Evolutionary conservation across 345 rosid genomes (phyloP).

Genomic region (Trapa bicornis): DNA sequence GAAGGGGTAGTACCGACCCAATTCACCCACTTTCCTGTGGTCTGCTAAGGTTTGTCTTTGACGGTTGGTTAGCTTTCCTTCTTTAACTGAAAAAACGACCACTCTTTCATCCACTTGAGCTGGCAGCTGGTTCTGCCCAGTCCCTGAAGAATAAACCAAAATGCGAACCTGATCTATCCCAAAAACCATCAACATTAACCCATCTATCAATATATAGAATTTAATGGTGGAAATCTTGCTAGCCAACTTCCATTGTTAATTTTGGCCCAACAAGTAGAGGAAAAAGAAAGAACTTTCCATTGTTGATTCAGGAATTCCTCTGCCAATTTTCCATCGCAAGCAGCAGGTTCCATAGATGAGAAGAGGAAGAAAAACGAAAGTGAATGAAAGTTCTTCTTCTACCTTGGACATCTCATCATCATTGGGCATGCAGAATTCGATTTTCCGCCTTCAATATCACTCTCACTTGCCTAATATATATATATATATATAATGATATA

Average conservation of each 20-base stretch:
- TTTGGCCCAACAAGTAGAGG: no score
- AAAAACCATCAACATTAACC: neutral
- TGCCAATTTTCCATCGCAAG: neutral
- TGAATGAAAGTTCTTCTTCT: neutral
- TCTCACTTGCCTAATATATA: no score
- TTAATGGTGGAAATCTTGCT: neutral
- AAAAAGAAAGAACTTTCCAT: no score
- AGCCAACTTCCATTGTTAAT: neutral
- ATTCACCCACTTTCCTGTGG: neutral
- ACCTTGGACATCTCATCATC: neutral
- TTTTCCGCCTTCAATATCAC: neutral
- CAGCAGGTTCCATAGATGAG: neutral
- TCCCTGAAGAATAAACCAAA: no score
- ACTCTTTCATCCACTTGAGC: neutral
- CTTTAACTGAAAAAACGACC: neutral
- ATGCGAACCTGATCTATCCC: no score
- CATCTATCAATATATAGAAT: neutral
- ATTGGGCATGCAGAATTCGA: no score
- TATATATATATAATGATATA: no score
- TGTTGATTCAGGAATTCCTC: neutral
- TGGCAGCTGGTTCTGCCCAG: no score
- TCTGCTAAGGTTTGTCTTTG: neutral
- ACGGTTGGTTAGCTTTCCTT: neutral
- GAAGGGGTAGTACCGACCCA: neutral
- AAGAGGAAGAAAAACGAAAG: neutral